Base-by-base conservation (phyloP, 1,284 basidiomycete species). In the Amylostereum areolatum region DNA sequence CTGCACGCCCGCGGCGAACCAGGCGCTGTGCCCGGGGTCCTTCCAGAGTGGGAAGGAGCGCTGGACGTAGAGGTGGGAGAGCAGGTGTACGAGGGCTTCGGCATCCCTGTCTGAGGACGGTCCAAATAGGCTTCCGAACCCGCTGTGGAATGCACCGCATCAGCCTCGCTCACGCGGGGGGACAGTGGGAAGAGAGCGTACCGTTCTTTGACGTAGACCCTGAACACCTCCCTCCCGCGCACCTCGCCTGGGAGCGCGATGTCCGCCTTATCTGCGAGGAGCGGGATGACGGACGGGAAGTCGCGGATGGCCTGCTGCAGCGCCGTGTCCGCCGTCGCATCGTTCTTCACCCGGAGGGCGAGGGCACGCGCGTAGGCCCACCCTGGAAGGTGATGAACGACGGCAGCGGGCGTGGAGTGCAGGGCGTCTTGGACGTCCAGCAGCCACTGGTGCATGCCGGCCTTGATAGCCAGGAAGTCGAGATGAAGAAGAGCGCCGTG, bases 191-290 rank as follows among this genome's bases (percentile, higher is more conserved):
- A 30, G 7, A 6, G 29, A 63, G 18, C 76, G 25, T 55, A 88
- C 85, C 68, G 73, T 37, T 75, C 76, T 46, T 86, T 85, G 0
- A 82, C 83, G 52, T 84, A 73, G 32, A 92, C 80, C 53, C 77
- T 74, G 60, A 90, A 84, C n/a, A 80, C 77, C 2, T 69, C 69
- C 58, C 87, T 78, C 0, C 71, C 65, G 9, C 86, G 70, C 6
- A 89, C 71, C 1, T 75, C 68, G 2, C 66, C 66, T 1, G 89
- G 76, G 1, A 96, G 63, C 5, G 70, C 66, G 3, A 86, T 75
- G 12, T 92, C 90, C 9, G 89, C 74, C 66, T 92, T 93, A 62
- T 93, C 89, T 2, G 89, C 89, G 0, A 97, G 69, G 5, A 92
- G 72, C 0, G 85, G 82, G 0, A 92, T 77, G 5, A 94, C 75